A percentile compares a stretch with the other conserved stretches of the same genome.
Evolutionary conservation across 1,284 basidiomycete genomes (phyloP).

Genomic region (Xerocomus amazonicus): DNA sequence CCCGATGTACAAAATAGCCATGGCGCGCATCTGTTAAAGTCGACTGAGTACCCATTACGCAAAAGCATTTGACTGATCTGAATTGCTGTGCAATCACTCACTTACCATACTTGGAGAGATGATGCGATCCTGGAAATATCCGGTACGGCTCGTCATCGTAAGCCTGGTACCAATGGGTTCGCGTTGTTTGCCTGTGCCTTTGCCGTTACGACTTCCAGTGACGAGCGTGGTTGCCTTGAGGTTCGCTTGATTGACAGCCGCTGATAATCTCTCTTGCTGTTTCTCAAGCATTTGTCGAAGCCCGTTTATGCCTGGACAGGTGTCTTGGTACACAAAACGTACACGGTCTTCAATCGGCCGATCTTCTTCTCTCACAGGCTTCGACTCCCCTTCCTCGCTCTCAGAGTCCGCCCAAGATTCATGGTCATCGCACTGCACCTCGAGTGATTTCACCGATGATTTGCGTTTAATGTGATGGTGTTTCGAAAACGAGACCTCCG

Average conservation of each 20-base stretch:
- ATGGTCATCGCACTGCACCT: constrained; percentile 34
- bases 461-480: constrained; percentile 25
- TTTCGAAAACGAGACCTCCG: constrained; percentile 17
- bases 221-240: constrained; percentile 38
- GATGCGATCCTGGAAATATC: constrained; percentile 91
- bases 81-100: constrained; percentile 1
- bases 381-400: constrained; percentile 46
- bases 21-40: constrained; percentile 84
- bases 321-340: constrained; percentile 45
- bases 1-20: constrained; percentile 97
- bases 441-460: constrained; percentile 30
- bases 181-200: constrained; percentile 34
- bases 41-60: constrained; percentile 8
- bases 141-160: constrained; percentile 95
- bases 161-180: constrained; percentile 77
- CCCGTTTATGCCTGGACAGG: constrained; percentile 14
- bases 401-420: constrained; percentile 52
- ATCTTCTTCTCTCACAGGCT: constrained; percentile 53
- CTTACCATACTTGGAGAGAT: constrained; percentile 90
- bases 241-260: constrained; percentile 49
- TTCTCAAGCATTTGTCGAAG: constrained; percentile 39
- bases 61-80: not conserved
- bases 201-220: constrained; percentile 24
- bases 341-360: constrained; percentile 61
- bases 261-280: constrained; percentile 46